Evolutionary conservation across 2,329 filamentous ascomycete species (phyloP), one percentile per base, ranked within the genome.

Genomic region (Stagonosporopsis vannaccii): DNA sequence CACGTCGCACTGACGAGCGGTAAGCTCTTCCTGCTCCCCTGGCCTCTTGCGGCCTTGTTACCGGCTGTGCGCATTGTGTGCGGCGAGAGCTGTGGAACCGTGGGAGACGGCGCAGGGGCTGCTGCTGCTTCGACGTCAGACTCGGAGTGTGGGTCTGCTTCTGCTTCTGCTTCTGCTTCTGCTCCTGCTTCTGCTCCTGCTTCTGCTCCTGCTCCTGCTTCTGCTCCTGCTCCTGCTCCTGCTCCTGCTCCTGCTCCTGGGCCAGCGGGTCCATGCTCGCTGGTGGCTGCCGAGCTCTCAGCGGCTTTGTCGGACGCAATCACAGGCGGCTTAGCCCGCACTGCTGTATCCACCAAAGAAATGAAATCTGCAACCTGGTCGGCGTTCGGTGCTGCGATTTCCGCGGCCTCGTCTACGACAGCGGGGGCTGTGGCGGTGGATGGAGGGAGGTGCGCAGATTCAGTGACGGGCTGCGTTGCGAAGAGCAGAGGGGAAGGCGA

Each of bases 31-130:
- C 63, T 61, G 17, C 50, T 64, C 2, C 66, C 66, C 15, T 62
- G 52, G 1, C 61, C 60, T 22, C 66, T 49, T 4, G 35, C 40
- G 2, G 61, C 23, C 3, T 58, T 51, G 23, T 62, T 62, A 2
- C 69, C 69, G 0, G 69, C 69, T 13, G 69, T 73, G 20, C 69
- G 68, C 69, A 72, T 70, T 5, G 62, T 45, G 20, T 68, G 66
- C 2, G 66, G 66, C 3, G 63, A 62, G 2, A 67, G 20, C 13
- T 61, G 50, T 1, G 52, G 51, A 7, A 45, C 30, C 17, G 65
- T 62, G 4, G 57, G 17, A 9, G 41, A 13, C 17, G 60, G 61
- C 0, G 60, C 35, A 2, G 57, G 55, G 6, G 55, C 33, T 15
- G 39, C 39, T 51, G 53, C n/a, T n/a, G n/a, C n/a, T n/a, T n/a